Percentiles rank a stretch among this genome's conserved stretches.
phyloP scores from a whole-genome alignment of 1,139 yeast genomes.

The Meyerozyma athensensis region DNA sequence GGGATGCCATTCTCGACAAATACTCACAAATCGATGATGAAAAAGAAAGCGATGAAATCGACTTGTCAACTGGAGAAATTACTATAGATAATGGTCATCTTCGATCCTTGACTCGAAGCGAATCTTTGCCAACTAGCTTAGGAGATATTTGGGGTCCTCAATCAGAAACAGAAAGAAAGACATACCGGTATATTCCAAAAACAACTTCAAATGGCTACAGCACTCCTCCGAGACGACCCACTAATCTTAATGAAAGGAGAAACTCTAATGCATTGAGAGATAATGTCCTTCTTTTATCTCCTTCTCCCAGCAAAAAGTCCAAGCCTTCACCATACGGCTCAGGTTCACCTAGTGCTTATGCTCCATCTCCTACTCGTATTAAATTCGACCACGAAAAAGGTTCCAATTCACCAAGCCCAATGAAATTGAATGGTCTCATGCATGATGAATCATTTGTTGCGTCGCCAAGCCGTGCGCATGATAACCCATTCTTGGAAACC shows the following conservation, averaged over 20 bases:
- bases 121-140: not conserved
- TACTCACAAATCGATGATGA: slow-evolving; percentile 49
- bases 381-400: too few relatives aligned
- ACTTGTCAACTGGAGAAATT: slow-evolving; percentile 55
- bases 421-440: too few relatives aligned
- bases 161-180: slow-evolving; percentile 14
- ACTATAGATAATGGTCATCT: slow-evolving; percentile 63
- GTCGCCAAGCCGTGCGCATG: too few relatives aligned
- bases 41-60: slow-evolving; percentile 62
- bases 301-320: slow-evolving; percentile 26
- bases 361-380: not conserved
- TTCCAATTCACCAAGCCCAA: too few relatives aligned
- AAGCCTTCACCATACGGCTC: slow-evolving; percentile 6
- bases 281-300: slow-evolving; percentile 25
- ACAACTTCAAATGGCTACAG: slow-evolving; percentile 4
- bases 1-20: slow-evolving; percentile 53
- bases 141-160: not conserved
- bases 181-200: slow-evolving; percentile 13
- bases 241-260: slow-evolving; percentile 1
- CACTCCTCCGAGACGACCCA: slow-evolving; percentile 6
- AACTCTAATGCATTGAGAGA: slow-evolving; percentile 12
- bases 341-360: not conserved
- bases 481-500: slow-evolving; percentile 15
- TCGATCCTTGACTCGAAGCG: slow-evolving; percentile 5
- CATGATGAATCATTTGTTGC: too few relatives aligned